These are phyloP conservation scores for Penicillium sp. DNA, from an alignment of 2,329 filamentous ascomycete genomes.

Conservation along the genomic window DNA sequence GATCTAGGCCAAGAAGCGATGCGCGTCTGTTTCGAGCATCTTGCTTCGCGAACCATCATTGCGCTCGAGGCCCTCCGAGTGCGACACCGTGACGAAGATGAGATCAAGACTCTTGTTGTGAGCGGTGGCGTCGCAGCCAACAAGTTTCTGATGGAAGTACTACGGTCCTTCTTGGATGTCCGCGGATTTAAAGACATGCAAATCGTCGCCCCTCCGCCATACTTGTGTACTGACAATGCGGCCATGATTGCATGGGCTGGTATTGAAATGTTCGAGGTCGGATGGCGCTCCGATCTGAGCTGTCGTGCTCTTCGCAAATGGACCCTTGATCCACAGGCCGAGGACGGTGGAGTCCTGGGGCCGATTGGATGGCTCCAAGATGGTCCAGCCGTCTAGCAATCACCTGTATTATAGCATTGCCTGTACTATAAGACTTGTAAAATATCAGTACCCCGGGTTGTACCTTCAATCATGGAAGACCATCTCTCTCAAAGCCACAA, in stretches of 20 bases:
- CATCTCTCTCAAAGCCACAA: neutral
- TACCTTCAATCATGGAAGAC: neutral
- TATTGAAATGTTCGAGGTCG: slow-evolving; percentile 81
- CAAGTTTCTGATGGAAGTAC: slow-evolving; percentile 64
- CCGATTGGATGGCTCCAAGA: slow-evolving; percentile 46
- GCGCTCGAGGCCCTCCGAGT: slow-evolving; percentile 49
- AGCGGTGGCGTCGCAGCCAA: slow-evolving; percentile 91
- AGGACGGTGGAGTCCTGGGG: slow-evolving; percentile 63
- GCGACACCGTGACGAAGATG: slow-evolving; percentile 13
- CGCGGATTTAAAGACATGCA: slow-evolving; percentile 58
- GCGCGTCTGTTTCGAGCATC: slow-evolving; percentile 79
- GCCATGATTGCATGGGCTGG: slow-evolving; percentile 96
- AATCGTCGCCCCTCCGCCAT: slow-evolving; percentile 67
- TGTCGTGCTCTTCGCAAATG: slow-evolving; percentile 62
- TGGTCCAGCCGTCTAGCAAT: slow-evolving; percentile 31
- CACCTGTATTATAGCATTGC: slow-evolving; percentile 1
- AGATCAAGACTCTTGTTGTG: slow-evolving; percentile 63
- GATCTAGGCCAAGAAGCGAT: slow-evolving; percentile 67
- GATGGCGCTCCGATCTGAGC: slow-evolving; percentile 59
- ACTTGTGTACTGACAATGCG: slow-evolving; percentile 87
- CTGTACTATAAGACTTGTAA: too few species aligned
- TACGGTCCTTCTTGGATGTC: slow-evolving; percentile 56
- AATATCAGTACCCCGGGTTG: slow-evolving; percentile 16
- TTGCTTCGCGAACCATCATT: slow-evolving; percentile 67
- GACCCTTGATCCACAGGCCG: slow-evolving; percentile 60